Conservation (phyloP, 208 protist species). For the Wallacemonas sp. region DNA sequence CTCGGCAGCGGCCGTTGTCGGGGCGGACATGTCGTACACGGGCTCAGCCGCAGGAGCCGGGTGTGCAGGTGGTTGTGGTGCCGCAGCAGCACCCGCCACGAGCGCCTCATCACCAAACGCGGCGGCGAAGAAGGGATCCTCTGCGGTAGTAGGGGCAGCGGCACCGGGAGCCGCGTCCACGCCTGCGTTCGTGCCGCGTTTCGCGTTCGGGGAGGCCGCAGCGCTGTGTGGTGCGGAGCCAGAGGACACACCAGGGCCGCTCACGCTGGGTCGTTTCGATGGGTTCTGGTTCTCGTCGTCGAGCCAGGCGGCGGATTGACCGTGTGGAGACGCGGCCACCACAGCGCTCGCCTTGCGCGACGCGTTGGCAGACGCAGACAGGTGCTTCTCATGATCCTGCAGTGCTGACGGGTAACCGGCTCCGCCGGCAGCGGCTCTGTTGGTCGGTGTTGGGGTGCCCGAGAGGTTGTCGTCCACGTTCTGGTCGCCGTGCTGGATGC, state of each 20-base stretch:
- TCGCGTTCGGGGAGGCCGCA: not conserved
- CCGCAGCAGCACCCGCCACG: not conserved
- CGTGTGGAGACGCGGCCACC: not conserved
- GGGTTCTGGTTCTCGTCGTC: not conserved
- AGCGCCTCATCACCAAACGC: slow-evolving; percentile 5
- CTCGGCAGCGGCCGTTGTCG: not conserved
- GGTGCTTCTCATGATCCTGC: slow-evolving; percentile 8
- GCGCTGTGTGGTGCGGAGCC: not conserved
- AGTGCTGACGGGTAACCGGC: slow-evolving; percentile 1
- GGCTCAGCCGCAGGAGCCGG: no score
- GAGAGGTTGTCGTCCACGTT: slow-evolving; percentile 1
- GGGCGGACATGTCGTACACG: slow-evolving; percentile 1
- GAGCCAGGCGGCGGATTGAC: slow-evolving; percentile 1
- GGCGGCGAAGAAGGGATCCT: slow-evolving; percentile 8
- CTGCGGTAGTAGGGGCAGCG: not conserved
- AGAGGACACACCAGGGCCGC: not conserved
- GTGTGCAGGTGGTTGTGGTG: slow-evolving; percentile 1
- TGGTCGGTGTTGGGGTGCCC: not conserved
- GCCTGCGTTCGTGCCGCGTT: not conserved
- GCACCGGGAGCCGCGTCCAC: not conserved
- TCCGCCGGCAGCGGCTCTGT: not conserved
- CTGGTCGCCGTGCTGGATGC: not conserved
- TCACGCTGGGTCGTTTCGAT: not conserved
- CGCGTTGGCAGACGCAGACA: slow-evolving; percentile 5
- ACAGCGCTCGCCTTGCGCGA: slow-evolving; percentile 7